phyloP scores from a whole-genome alignment of 495 filamentous ascomycete genomes.

The Cercophora samala region DNA sequence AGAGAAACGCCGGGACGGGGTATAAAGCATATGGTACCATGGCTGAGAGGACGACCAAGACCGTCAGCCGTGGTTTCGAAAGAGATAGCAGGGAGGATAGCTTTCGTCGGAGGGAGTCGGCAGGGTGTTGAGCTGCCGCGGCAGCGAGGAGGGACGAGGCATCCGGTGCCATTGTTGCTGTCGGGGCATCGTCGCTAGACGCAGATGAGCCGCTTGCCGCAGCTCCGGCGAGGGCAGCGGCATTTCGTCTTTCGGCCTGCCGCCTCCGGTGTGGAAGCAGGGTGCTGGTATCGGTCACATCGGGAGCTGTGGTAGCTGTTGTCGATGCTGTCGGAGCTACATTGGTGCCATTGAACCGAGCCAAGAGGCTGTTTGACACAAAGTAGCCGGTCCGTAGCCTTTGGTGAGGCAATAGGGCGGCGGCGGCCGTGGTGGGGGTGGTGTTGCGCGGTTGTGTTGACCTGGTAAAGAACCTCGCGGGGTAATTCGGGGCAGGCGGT shows the following conservation, averaged over 20 bases:
- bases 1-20: conserved; percentile 74
- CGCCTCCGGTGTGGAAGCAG: conserved; percentile 44
- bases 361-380: conserved; percentile 38
- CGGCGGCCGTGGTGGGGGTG: conserved; percentile 5
- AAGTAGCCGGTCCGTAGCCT: conserved; percentile 41
- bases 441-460: conserved; percentile 22
- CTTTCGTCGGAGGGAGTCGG: conserved; percentile 66
- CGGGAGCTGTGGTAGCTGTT: neutral
- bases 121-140: conserved; percentile 63
- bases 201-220: neutral
- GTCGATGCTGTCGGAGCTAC: conserved; percentile 6
- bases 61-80: conserved; percentile 88
- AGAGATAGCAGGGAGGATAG: conserved; percentile 86
- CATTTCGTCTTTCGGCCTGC: conserved; percentile 36
- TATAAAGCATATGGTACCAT: conserved; percentile 91
- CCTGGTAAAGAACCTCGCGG: conserved; percentile 27
- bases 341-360: conserved; percentile 28
- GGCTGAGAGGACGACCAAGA: conserved; percentile 86
- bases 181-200: conserved; percentile 21
- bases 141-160: conserved; percentile 78
- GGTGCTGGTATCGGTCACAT: conserved; percentile 17
- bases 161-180: conserved; percentile 61
- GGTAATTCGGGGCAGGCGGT: neutral
- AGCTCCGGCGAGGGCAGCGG: conserved; percentile 12
- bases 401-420: conserved; percentile 18